Percentiles rank a stretch among this genome's conserved stretches.
Evolutionary conservation across 495 filamentous ascomycete species (phyloP).

Genomic region (Xanthoparmelia taractica): DNA sequence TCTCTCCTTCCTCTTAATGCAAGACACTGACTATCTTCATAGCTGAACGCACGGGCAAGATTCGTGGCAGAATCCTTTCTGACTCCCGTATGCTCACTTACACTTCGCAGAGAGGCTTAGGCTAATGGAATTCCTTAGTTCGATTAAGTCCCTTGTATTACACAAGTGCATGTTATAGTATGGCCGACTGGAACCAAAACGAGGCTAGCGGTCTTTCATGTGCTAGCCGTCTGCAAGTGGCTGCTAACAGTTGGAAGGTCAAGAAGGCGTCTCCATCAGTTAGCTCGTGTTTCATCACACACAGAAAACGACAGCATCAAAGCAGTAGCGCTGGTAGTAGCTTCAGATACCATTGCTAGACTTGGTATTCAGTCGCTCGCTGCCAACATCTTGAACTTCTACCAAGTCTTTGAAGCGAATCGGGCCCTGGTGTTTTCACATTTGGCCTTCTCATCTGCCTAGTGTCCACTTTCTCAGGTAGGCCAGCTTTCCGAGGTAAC

Average conservation of each 20-base stretch:
- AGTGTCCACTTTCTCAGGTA: not conserved
- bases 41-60: conserved; percentile 95
- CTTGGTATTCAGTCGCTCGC: not conserved
- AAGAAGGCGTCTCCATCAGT: not conserved
- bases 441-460: conserved; percentile 3
- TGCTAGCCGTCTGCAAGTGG: not conserved
- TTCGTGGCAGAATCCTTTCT: conserved; percentile 98
- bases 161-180: not conserved
- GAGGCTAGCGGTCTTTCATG: not conserved
- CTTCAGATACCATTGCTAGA: not conserved
- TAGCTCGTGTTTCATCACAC: not conserved
- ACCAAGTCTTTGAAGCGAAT: not conserved
- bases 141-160: conserved; percentile 13
- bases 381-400: not conserved
- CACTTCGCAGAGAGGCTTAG: not conserved
- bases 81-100: conserved; percentile 65
- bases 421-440: not conserved
- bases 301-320: not conserved
- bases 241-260: not conserved
- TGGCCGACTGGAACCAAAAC: not conserved
- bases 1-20: not conserved
- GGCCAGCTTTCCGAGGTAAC: not conserved
- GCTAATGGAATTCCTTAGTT: conserved; percentile 22
- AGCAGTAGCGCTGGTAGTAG: not conserved
- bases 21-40: conserved; percentile 26